A percentile compares a stretch with the other conserved stretches of the same genome.
These are phyloP conservation scores for Zygosaccharomyces pseudobailii DNA, from an alignment of 1,139 yeast species.

Conservation along the genomic window DNA sequence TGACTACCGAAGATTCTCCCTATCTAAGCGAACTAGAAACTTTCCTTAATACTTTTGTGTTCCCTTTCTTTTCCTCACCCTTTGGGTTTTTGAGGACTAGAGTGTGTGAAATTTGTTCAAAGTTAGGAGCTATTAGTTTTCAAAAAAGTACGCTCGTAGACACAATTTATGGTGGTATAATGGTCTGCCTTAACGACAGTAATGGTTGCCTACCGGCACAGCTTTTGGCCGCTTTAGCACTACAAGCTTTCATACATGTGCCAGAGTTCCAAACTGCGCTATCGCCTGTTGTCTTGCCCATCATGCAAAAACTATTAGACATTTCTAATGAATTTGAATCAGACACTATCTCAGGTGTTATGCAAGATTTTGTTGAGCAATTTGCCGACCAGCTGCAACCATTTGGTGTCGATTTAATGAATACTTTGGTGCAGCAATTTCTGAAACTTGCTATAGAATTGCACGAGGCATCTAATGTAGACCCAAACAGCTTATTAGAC, in stretches of 20 bases:
- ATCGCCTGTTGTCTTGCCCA: conserved; percentile 64
- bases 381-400: conserved; percentile 89
- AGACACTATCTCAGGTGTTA: conserved; percentile 82
- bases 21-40: conserved; percentile 61
- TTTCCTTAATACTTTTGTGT: conserved; percentile 57
- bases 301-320: conserved; percentile 74
- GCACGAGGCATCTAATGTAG: conserved; percentile 53
- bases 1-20: conserved; percentile 55
- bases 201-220: conserved; percentile 66
- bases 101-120: conserved; percentile 71
- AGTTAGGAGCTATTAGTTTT: conserved; percentile 63
- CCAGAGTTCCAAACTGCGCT: conserved; percentile 65
- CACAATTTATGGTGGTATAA: conserved; percentile 59
- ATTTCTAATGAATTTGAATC: conserved; percentile 80
- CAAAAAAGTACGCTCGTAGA: conserved; percentile 46
- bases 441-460: conserved; percentile 68
- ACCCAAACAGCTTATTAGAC: conserved; percentile 44
- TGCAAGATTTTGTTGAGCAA: conserved; percentile 92
- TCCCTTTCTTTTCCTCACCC: conserved; percentile 66
- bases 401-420: conserved; percentile 83
- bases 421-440: conserved; percentile 74
- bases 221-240: conserved; percentile 77
- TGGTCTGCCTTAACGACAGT: conserved; percentile 52
- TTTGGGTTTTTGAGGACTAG: conserved; percentile 78
- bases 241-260: conserved; percentile 70